phyloP scores from a whole-genome alignment of 2,329 filamentous ascomycete species.

The Chalara sp. region DNA sequence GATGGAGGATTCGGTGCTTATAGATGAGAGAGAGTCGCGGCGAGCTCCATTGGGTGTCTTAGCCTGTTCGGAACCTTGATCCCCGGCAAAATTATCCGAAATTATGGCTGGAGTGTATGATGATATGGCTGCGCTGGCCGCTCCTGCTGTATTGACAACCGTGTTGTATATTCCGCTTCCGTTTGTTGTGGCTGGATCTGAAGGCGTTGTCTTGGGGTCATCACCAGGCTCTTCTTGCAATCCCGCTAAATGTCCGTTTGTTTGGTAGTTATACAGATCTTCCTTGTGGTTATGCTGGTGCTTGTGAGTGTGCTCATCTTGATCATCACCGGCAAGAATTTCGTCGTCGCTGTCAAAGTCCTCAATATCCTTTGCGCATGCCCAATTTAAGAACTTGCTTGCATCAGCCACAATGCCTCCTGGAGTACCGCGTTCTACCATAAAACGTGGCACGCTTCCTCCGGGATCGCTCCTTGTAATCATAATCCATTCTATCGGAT shows the following conservation, averaged over 20 bases:
- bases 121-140: slow-evolving; percentile 41
- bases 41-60: slow-evolving; percentile 14
- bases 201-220: background rate
- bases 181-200: slow-evolving; percentile 3
- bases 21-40: slow-evolving; percentile 20
- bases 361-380: slow-evolving; percentile 35
- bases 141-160: slow-evolving; percentile 44
- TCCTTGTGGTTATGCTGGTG: slow-evolving; percentile 19
- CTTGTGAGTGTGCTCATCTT: slow-evolving; percentile 13
- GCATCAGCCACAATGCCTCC: slow-evolving; percentile 58
- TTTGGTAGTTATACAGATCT: slow-evolving; percentile 27
- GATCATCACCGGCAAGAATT: slow-evolving; percentile 8
- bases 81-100: slow-evolving; percentile 23
- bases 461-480: slow-evolving; percentile 67
- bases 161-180: slow-evolving; percentile 48
- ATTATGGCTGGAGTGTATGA: slow-evolving; percentile 23
- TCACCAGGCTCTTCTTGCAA: slow-evolving; percentile 11
- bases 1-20: slow-evolving; percentile 38
- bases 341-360: slow-evolving; percentile 22
- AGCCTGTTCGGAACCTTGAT: slow-evolving; percentile 12
- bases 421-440: slow-evolving; percentile 66
- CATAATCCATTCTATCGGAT: slow-evolving; percentile 71
- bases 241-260: slow-evolving; percentile 22
- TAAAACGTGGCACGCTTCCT: slow-evolving; percentile 63
- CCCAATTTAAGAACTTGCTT: slow-evolving; percentile 65